These are phyloP conservation scores for Carex pumila DNA, from an alignment of 176 grass and related monocot genomes.

Conservation along the genomic window DNA sequence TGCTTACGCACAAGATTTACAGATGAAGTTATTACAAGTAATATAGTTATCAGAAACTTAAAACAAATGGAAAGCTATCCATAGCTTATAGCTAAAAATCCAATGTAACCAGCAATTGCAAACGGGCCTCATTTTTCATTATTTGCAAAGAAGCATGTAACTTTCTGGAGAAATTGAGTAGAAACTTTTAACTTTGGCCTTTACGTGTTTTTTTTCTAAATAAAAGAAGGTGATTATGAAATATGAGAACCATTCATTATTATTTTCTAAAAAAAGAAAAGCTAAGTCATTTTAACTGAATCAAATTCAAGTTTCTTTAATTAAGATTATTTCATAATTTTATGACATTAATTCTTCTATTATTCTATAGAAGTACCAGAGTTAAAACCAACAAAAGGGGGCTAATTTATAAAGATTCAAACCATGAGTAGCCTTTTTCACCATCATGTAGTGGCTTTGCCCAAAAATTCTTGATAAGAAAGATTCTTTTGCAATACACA, in stretches of 20 bases:
- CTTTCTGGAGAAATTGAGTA: background rate
- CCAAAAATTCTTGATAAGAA: background rate
- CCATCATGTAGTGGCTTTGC: background rate
- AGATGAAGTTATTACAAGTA: constrained; percentile 22
- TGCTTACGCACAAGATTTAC: constrained; percentile 18
- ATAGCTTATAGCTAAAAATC: background rate
- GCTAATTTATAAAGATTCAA: background rate
- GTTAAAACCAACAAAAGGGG: background rate
- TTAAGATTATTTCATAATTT: background rate
- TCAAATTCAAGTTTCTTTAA: background rate
- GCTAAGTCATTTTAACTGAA: background rate
- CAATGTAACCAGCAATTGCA: background rate
- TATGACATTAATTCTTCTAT: background rate
- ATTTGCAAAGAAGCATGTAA: background rate
- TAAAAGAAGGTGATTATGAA: background rate
- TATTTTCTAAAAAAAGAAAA: background rate
- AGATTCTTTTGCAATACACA: background rate
- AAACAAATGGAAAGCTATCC: background rate
- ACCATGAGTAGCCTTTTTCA: background rate
- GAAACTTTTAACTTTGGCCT: background rate
- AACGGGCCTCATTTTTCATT: background rate
- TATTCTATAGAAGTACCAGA: background rate
- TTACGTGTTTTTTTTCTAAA: background rate
- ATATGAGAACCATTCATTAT: background rate
- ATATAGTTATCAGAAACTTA: background rate